Conservation (phyloP, 106 monocot genomes). For the Apostasia shenzhenica region DNA sequence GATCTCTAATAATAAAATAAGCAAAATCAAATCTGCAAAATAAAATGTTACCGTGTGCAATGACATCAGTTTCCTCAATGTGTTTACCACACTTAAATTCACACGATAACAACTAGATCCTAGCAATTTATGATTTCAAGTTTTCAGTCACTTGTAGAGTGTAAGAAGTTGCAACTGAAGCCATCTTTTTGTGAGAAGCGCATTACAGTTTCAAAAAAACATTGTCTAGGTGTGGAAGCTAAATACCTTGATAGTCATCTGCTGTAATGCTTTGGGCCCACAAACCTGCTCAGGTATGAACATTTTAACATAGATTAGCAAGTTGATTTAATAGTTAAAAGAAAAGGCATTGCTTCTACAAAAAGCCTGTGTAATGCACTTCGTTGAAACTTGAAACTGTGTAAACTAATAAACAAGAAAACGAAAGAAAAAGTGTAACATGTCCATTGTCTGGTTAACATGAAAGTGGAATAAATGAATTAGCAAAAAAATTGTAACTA, state of each 20-base stretch:
- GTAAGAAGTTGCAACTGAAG: not conserved
- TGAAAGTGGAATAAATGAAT: no score
- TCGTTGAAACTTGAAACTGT: no score
- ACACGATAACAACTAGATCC: not conserved
- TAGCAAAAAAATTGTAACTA: no score
- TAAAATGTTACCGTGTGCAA: no score
- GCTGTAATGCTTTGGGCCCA: conserved; percentile 21
- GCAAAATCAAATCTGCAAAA: no score
- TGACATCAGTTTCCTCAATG: not conserved
- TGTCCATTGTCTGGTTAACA: no score
- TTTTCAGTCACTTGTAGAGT: not conserved
- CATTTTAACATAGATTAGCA: not conserved
- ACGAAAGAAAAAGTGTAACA: no score
- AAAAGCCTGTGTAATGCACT: no score
- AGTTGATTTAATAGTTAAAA: not conserved
- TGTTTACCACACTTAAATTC: not conserved
- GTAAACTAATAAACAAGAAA: no score
- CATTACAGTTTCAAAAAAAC: not conserved
- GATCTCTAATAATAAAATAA: no score
- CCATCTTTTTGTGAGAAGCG: no score
- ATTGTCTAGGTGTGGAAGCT: not conserved
- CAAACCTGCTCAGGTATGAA: conserved; percentile 6
- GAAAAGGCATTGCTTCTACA: not conserved
- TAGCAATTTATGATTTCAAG: not conserved
- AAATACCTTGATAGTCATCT: conserved; percentile 27